Evolutionary conservation across 257 asterid genomes (phyloP).

Genomic region (Craterostigma plantagineum): DNA sequence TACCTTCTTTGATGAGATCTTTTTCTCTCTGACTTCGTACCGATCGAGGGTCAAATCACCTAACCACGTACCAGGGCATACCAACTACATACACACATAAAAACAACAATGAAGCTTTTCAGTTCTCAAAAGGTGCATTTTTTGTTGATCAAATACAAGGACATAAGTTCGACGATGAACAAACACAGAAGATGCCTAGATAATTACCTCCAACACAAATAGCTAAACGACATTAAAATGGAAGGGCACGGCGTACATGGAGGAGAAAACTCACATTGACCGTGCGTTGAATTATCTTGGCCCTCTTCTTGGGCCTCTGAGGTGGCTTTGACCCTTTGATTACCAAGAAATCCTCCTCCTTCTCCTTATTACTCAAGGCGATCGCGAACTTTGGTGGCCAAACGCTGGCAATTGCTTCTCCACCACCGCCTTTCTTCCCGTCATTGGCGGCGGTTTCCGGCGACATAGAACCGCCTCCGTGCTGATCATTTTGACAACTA

Average conservation of each 20-base stretch:
- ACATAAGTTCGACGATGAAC: no score
- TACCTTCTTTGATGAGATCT: conserved; percentile 44
- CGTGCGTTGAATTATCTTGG: conserved; percentile 69
- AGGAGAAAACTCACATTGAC: conserved; percentile 52
- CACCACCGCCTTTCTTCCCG: no score
- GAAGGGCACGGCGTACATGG: not conserved
- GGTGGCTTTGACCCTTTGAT: conserved; percentile 90
- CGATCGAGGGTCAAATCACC: conserved; percentile 47
- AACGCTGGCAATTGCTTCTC: conserved; percentile 36
- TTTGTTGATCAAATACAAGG: no score
- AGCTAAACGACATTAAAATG: no score
- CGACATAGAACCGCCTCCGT: conserved; percentile 44
- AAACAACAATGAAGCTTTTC: no score
- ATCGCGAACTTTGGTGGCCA: conserved; percentile 87
- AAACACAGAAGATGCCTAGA: no score
- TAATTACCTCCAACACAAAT: no score
- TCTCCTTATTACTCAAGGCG: conserved; percentile 74
- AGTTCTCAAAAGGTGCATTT: no score
- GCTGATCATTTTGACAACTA: conserved; percentile 17
- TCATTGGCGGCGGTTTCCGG: conserved; percentile 46
- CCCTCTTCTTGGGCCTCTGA: conserved; percentile 89
- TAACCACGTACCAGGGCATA: conserved; percentile 48
- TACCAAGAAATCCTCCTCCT: conserved; percentile 84
- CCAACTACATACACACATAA: conserved; percentile 30
- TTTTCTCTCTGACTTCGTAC: conserved; percentile 50